A percentile compares a stretch with the other conserved stretches of the same genome.
Conservation (phyloP, 768 basidiomycete species). For the Dictyophora rubrovolvata region DNA sequence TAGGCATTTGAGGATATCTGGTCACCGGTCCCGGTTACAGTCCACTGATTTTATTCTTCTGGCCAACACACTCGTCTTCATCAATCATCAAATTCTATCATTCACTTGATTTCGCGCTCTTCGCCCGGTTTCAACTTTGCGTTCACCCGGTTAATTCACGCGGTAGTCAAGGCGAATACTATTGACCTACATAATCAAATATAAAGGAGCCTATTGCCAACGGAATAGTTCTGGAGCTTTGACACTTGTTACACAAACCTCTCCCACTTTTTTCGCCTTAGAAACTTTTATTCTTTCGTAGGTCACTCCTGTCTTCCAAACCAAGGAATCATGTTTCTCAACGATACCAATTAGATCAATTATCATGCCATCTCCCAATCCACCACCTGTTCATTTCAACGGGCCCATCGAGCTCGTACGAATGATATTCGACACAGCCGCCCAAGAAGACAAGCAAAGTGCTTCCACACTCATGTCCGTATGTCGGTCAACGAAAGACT, state of each 20-base stretch:
- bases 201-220: neutral
- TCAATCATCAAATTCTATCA: neutral
- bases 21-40: neutral
- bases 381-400: neutral
- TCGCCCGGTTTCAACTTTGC: neutral
- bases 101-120: neutral
- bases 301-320: neutral
- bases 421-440: conserved; percentile 7
- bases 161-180: neutral
- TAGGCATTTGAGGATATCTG: no score
- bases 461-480: conserved; percentile 1
- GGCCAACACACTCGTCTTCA: neutral
- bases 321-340: no score
- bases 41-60: neutral
- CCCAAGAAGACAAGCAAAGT: conserved; percentile 3
- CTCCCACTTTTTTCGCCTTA: neutral
- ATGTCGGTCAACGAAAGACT: conserved; percentile 3
- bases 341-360: no score
- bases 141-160: neutral
- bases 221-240: neutral
- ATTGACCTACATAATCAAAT: neutral
- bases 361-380: neutral
- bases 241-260: neutral
- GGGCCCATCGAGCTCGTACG: conserved; percentile 5
- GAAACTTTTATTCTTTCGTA: neutral